phyloP scores from a whole-genome alignment of 2,329 filamentous ascomycete genomes.

The Aspergillus sp. region DNA sequence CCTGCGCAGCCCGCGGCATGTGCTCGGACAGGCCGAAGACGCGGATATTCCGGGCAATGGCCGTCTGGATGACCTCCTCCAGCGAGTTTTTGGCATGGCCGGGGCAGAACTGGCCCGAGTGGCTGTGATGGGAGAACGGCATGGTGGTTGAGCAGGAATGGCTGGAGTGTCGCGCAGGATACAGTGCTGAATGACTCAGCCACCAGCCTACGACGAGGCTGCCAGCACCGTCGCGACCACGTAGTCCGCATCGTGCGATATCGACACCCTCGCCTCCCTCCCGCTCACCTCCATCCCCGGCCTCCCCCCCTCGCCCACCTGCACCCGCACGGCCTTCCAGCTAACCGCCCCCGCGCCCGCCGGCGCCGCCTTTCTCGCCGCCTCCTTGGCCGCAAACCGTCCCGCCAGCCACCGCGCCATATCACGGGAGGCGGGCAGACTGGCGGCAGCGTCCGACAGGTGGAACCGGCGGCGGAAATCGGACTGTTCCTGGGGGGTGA shows the following conservation, averaged over 20 bases:
- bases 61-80: conserved; percentile 71
- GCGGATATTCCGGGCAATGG: conserved; percentile 68
- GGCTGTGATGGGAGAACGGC: conserved; percentile 97
- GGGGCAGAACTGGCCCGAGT: conserved; percentile 94
- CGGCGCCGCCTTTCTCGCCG: conserved; percentile 59
- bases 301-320: conserved; percentile 15
- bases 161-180: background rate
- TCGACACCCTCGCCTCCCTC: conserved; percentile 60
- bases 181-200: background rate
- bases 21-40: conserved; percentile 88
- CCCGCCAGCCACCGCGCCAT: conserved; percentile 37
- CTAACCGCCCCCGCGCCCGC: conserved; percentile 45
- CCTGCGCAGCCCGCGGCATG: conserved; percentile 70
- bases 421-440: conserved; percentile 15
- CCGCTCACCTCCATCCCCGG: conserved; percentile 24
- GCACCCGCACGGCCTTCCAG: conserved; percentile 52
- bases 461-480: conserved; percentile 29
- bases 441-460: conserved; percentile 1
- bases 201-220: conserved; percentile 12
- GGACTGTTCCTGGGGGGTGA: conserved; percentile 29
- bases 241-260: conserved; percentile 81
- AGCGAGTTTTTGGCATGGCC: conserved; percentile 77
- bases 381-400: conserved; percentile 67
- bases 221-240: conserved; percentile 45
- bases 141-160: conserved; percentile 51